Evolutionary conservation across 257 asterid genomes (phyloP).

Genomic region (Verbena officinalis): DNA sequence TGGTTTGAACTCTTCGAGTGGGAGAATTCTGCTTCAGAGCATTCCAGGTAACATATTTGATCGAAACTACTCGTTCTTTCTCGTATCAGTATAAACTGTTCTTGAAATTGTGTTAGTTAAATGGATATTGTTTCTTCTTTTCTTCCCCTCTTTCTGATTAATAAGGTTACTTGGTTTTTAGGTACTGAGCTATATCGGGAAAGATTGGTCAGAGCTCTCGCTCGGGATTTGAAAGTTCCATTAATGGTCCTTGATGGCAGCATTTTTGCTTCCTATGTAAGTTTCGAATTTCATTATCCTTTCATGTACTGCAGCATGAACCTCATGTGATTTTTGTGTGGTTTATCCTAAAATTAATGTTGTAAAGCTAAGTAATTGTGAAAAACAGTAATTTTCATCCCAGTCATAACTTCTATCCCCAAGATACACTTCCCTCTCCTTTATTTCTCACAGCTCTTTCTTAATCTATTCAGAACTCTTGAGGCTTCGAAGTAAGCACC

Average conservation of each 20-base stretch:
- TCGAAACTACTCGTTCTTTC: background rate
- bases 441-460: conserved; percentile 2
- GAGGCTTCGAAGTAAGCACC: too few relatives aligned
- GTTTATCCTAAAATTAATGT: background rate
- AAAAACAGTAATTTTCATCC: conserved; percentile 10
- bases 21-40: conserved; percentile 88
- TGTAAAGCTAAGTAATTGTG: background rate
- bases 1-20: conserved; percentile 80
- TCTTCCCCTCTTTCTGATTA: conserved; percentile 24
- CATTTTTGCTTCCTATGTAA: conserved; percentile 89
- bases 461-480: too few relatives aligned
- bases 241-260: conserved; percentile 86
- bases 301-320: conserved; percentile 7
- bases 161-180: conserved; percentile 38
- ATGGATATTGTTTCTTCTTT: background rate
- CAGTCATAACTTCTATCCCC: background rate
- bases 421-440: background rate
- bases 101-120: conserved; percentile 7
- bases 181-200: conserved; percentile 97
- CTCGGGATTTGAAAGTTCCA: conserved; percentile 84
- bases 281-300: conserved; percentile 31
- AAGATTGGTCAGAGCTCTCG: conserved; percentile 95
- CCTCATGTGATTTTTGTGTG: conserved; percentile 19
- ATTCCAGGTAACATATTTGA: conserved; percentile 63
- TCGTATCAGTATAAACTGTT: conserved; percentile 9